Percentiles rank a stretch among this genome's conserved stretches.
phyloP scores from a whole-genome alignment of 768 basidiomycete genomes.

The Termitomyces sp. region DNA sequence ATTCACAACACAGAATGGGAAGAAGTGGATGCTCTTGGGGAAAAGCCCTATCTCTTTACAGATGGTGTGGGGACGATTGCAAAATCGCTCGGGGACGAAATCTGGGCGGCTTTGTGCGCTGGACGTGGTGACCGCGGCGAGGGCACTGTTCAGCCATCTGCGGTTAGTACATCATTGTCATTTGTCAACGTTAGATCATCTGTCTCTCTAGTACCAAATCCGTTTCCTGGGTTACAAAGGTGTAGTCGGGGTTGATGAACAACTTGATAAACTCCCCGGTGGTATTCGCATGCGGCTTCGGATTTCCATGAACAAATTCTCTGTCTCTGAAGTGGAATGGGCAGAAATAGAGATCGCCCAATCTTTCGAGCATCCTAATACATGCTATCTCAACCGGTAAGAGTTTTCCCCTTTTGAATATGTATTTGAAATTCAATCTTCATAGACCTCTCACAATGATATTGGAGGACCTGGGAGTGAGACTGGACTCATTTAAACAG shows the following conservation, averaged over 20 bases:
- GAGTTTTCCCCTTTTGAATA: conserved; percentile 7
- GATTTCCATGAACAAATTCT: conserved; percentile 76
- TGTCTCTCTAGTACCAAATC: conserved; percentile 62
- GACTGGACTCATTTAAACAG: conserved; percentile 51
- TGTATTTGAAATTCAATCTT: neutral
- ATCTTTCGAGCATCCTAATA: conserved; percentile 57
- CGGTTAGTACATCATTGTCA: conserved; percentile 41
- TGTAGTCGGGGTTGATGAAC: conserved; percentile 65
- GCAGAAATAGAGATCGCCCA: conserved; percentile 76
- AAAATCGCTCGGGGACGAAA: conserved; percentile 48
- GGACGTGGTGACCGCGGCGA: conserved; percentile 34
- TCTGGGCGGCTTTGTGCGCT: conserved; percentile 57
- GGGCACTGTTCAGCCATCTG: conserved; percentile 50
- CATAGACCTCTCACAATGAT: conserved; percentile 72
- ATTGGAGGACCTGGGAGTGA: conserved; percentile 73
- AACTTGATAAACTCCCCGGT: conserved; percentile 39
- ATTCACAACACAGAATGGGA: conserved; percentile 62
- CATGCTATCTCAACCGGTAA: conserved; percentile 73
- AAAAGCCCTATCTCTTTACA: conserved; percentile 50
- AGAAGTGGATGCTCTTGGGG: conserved; percentile 55
- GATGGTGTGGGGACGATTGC: conserved; percentile 86
- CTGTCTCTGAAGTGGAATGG: conserved; percentile 40
- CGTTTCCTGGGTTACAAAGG: conserved; percentile 86
- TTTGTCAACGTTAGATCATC: neutral
- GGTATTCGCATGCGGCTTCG: conserved; percentile 71